phyloP scores from a whole-genome alignment of 139 green algal species.

The Desmodesmus armatus region DNA sequence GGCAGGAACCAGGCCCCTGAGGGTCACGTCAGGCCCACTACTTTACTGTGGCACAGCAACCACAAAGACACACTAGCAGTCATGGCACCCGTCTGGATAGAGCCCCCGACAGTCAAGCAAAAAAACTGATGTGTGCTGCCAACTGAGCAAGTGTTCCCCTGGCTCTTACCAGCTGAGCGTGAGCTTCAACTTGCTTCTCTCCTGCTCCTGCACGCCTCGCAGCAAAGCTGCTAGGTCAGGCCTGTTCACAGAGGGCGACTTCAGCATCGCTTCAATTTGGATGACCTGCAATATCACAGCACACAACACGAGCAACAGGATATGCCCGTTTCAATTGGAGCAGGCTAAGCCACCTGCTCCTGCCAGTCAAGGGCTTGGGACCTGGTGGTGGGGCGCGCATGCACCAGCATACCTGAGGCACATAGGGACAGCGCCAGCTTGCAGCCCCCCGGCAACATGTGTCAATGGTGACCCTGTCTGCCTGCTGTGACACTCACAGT shows the following conservation, averaged over 20 bases:
- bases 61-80: neutral
- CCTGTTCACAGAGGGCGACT: neutral
- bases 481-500: too few relatives aligned
- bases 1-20: neutral
- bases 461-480: too few relatives aligned
- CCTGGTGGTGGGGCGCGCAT: neutral
- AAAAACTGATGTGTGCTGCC: neutral
- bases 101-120: neutral
- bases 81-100: neutral
- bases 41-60: neutral
- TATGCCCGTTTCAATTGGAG: neutral
- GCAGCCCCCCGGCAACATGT: too few relatives aligned
- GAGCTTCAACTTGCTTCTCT: slow-evolving; percentile 69
- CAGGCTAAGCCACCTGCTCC: neutral
- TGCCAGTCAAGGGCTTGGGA: neutral
- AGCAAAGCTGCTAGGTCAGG: slow-evolving; percentile 52
- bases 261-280: slow-evolving; percentile 20
- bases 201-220: slow-evolving; percentile 60
- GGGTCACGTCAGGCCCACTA: neutral
- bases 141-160: neutral
- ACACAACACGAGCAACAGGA: neutral
- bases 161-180: slow-evolving; percentile 52
- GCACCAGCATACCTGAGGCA: neutral
- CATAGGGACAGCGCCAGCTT: neutral
- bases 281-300: slow-evolving; percentile 19